A percentile compares a stretch with the other conserved stretches of the same genome.
Conservation (phyloP, 2,329 filamentous ascomycete species). For the Diaporthe sp. region DNA sequence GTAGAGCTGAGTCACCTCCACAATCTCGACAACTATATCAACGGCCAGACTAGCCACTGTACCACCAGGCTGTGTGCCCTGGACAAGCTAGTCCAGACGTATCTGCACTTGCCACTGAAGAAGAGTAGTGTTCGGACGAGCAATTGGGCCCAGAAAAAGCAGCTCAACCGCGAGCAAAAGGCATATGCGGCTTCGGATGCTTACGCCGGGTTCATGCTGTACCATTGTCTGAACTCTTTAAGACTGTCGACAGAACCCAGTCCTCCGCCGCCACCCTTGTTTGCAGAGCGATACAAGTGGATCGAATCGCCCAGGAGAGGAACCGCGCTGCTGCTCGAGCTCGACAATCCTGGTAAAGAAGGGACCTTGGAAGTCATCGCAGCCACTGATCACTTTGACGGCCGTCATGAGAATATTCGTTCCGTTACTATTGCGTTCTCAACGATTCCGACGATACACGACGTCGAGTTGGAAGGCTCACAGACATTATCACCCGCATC, state of each 20-base stretch:
- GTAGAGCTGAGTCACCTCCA: conserved; percentile 33
- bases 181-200: conserved; percentile 21
- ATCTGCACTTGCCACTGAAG: conserved; percentile 17
- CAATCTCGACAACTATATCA: background rate
- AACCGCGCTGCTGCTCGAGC: conserved; percentile 8
- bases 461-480: background rate
- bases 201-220: conserved; percentile 24
- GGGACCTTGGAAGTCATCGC: background rate
- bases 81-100: conserved; percentile 23
- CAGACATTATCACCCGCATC: background rate
- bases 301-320: background rate
- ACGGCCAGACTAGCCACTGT: conserved; percentile 9
- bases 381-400: background rate
- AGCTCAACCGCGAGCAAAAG: conserved; percentile 20
- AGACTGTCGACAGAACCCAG: background rate
- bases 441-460: background rate
- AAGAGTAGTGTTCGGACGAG: conserved; percentile 31
- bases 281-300: conserved; percentile 12
- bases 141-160: conserved; percentile 27
- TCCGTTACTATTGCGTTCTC: background rate
- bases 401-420: background rate
- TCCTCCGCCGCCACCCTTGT: conserved; percentile 7
- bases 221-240: background rate
- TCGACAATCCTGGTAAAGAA: background rate
- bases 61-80: conserved; percentile 36